These are phyloP conservation scores for Nepenthes gracilis DNA, from an alignment of 148 eudicot genomes.

Conservation along the genomic window DNA sequence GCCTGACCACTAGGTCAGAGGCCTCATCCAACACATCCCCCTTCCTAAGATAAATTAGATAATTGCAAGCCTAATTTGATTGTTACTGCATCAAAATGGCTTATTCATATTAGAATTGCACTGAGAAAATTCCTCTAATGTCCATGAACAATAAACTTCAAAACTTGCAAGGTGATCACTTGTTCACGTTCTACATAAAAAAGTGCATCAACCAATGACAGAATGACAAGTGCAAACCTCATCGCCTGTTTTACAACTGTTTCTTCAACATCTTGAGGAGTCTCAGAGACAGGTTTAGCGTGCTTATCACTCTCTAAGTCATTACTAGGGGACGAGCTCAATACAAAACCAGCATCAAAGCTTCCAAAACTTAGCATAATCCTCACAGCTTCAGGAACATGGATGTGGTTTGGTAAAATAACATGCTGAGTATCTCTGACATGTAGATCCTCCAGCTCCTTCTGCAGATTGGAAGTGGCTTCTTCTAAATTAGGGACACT, in stretches of 20 bases:
- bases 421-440: slow-evolving; percentile 57
- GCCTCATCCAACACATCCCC: too few relatives aligned
- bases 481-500: slow-evolving; percentile 27
- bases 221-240: slow-evolving; percentile 30
- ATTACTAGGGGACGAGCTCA: slow-evolving; percentile 17
- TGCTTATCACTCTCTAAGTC: slow-evolving; percentile 24
- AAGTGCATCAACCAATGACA: background rate
- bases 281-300: slow-evolving; percentile 29
- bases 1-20: too few relatives aligned
- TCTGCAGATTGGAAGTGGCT: slow-evolving; percentile 28
- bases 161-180: background rate
- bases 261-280: slow-evolving; percentile 34
- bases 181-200: background rate
- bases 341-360: slow-evolving; percentile 56
- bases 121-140: too few relatives aligned
- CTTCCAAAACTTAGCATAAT: slow-evolving; percentile 76
- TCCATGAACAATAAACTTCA: too few relatives aligned
- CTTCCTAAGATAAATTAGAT: too few relatives aligned
- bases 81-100: too few relatives aligned
- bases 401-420: slow-evolving; percentile 73
- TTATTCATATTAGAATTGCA: too few relatives aligned
- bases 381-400: slow-evolving; percentile 73
- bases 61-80: too few relatives aligned
- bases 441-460: slow-evolving; percentile 41
- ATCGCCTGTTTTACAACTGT: slow-evolving; percentile 24